Base-by-base conservation (phyloP, 352 stramenopile genomes). In the Sclerospora graminicola region DNA sequence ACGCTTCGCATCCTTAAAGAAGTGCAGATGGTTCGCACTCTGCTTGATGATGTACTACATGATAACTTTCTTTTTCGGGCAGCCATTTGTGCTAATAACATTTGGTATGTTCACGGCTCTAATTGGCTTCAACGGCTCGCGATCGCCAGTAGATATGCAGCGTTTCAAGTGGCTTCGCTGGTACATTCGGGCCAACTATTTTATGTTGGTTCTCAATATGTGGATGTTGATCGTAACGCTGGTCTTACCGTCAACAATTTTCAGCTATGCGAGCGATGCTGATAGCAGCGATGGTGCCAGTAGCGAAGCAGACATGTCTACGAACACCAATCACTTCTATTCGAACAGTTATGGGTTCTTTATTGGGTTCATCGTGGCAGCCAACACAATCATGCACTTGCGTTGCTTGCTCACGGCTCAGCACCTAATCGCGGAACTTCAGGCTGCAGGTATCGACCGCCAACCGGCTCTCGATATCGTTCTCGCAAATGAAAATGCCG, bases 101-200 rank as follows among this genome's bases (percentile, higher is more conserved):
- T 14, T 78, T 20, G 76, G 76, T 41, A 43, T 86, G 21, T 23
- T 80, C 35, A 85, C 76, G 34, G 70, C 57, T 21, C 79, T 88
- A 38, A 52, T 84, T 10, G 76, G 76, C 10, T 82, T 75, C 59
- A 69, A 75, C 37, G 69, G 73, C 24, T 60, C 70, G 13, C 68
- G 76, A 0, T 35, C 68, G 15, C 76, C 76, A n/a, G 66, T 88
- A 33, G 73, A 79, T 40, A 26, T 60, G 16, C 53, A 61, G 46
- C 70, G 73, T 13, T 45, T 83, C 33, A 84, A 88, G 56, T 88
- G 76, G 73, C 45, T 86, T 28, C 73, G 70, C 23, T 67, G 56
- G 35, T 86, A 70, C 60, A 43, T 82, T 37, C 85, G 69, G 61
- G 59, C 70, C 33, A 85, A 88, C 70, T 84, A 82, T 60, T 51